Evolutionary conservation across 306 rosid species (phyloP).

Genomic region (Morella rubra): DNA sequence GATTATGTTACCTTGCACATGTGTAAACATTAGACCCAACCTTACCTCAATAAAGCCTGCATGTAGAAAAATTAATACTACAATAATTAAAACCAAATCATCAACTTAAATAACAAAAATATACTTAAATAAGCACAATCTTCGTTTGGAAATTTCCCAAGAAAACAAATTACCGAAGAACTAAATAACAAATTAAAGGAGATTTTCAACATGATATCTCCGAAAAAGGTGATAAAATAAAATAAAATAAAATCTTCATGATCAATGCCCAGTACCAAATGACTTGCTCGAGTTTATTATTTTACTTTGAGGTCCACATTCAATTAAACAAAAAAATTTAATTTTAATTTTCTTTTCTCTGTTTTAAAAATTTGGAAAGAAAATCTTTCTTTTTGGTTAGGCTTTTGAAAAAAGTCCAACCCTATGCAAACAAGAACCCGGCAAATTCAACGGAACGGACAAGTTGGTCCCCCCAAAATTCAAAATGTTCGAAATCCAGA

Average conservation of each 20-base stretch:
- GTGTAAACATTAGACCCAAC: too few relatives aligned
- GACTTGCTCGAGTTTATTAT: not conserved
- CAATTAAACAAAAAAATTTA: not conserved
- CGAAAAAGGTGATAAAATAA: too few relatives aligned
- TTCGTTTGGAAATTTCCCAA: too few relatives aligned
- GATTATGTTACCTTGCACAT: too few relatives aligned
- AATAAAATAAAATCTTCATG: not conserved
- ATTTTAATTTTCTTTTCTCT: not conserved
- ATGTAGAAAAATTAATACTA: too few relatives aligned
- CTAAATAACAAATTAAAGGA: not conserved
- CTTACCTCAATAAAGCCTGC: too few relatives aligned
- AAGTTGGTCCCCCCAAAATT: slow-evolving; percentile 11
- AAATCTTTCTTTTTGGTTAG: not conserved
- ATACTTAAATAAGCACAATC: too few relatives aligned
- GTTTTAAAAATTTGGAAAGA: not conserved
- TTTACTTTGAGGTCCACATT: not conserved
- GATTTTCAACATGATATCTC: too few relatives aligned
- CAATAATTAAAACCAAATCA: too few relatives aligned
- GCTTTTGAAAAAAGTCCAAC: not conserved
- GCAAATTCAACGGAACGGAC: slow-evolving; percentile 24
- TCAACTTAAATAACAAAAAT: too few relatives aligned
- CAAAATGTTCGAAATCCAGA: not conserved
- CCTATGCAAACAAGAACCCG: not conserved
- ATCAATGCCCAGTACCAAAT: not conserved
- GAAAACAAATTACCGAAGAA: too few relatives aligned